Evolutionary conservation across 2,329 filamentous ascomycete species (phyloP), one percentile per base, ranked within the genome.

Genomic region (Apiospora kogelbergensis): DNA sequence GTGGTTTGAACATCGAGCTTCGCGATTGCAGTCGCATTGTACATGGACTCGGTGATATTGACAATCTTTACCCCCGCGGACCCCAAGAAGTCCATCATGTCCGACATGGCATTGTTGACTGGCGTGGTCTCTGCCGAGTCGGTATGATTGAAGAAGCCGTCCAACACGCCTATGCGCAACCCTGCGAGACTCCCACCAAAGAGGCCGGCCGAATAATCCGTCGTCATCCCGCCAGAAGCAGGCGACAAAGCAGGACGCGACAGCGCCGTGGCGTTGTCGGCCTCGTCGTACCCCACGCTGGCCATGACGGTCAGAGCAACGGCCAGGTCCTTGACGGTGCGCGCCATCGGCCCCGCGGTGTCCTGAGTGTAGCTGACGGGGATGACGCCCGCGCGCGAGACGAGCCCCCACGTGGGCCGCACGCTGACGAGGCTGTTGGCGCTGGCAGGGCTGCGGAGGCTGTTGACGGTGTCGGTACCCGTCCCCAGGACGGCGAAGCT

Each of bases 381-480:
- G 4, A 90, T 81, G 40, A 89, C 81, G 0, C 88, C 87, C 0
- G 77, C 75, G 9, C 82, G 76, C 0, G 83, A 83, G 17, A 90
- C 79, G n/a, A 86, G 73, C 0, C 87, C 87, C 40, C 81, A 75
- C 0, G 86, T 88, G 3, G 89, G 89, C 26, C 89, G 80, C 67
- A 90, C 82, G 70, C 88, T 89, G 71, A 88, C 88, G 24, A 91
- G 78, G 15, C 83, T 84, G 71, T 89, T 90, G 3, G 88, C 88
- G 57, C 85, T 88, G 15, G 89, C 89, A 0, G 89, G 89, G 67
- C 85, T 90, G 20, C 88, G 81, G 10, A 91, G 78, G 7, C 86
- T 89, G 74, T 91, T 91, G 66, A 91, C 86, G 0, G 88, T 89
- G 72, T 90, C 87, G 1, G 86, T 88, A 0, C 88, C 88, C 11